Evolutionary conservation across 345 rosid species (phyloP), one percentile per base, ranked within the genome.

Genomic region (Mercurialis annua): DNA sequence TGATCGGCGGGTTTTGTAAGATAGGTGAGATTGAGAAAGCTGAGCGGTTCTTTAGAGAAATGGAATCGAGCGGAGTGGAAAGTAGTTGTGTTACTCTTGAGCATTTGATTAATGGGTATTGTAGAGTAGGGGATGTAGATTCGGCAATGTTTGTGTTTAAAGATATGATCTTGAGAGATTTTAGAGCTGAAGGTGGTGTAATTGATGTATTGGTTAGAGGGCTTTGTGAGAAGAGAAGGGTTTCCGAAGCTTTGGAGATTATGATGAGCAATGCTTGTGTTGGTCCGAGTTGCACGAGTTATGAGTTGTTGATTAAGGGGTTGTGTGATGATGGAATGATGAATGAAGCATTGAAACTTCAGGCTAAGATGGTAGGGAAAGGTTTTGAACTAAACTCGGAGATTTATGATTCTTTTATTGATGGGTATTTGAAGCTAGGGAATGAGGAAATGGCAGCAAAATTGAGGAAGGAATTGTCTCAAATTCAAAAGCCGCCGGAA

Each of bases 331-430:
- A 81, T 57, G 83, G 85, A 68, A 80, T 71, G 68, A 76, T 87
- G 86, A 89, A 85, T 20, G 93, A 86, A 76, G 96, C 93, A 0
- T 74, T 87, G 75, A 88, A 64, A 68, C 77, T 88, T 75, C 97
- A 92, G 63, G 92, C 92, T 18, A 85, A 85, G 79, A 92, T 90
- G 98, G 87, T 84, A 34, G 97, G 89, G 29, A 82, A 78, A 81
- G 97, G 98, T 23, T 85, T 82, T 74, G 80, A 72, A 66, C 90
- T 89, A 17, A 80, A 78, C 75, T 55, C 52, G 54, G 76, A 69
- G 81, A 82, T 86, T 42, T 92, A 90, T 54, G 62, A 30, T 70
- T 80, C 85, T 62, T 90, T 92, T 68, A 75, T 90, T 29, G 73
- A 81, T 3, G 92, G 97, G 43, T 84, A 82, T 82, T 30, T 56